Conservation (phyloP, 192 early-diverging fungal species). For the Borealophlyctis nickersoniae region DNA sequence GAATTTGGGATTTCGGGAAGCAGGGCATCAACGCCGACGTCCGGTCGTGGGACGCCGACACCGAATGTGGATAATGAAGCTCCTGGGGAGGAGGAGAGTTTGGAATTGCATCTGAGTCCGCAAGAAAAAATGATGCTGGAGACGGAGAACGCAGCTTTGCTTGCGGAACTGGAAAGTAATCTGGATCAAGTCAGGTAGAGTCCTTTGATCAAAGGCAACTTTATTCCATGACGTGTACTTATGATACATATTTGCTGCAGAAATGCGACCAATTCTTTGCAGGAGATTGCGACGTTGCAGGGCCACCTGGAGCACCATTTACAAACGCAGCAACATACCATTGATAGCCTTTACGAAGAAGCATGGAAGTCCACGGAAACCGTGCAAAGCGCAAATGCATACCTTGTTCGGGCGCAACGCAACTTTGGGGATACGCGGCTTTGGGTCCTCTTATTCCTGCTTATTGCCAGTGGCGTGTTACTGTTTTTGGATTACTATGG, state of each 20-base stretch:
- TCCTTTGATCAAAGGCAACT: not conserved
- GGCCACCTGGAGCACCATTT: constrained; percentile 34
- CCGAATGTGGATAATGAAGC: not conserved
- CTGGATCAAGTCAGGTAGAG: constrained; percentile 43
- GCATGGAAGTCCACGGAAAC: constrained; percentile 32
- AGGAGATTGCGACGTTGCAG: constrained; percentile 39
- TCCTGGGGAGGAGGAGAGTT: constrained; percentile 28
- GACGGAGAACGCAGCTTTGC: constrained; percentile 35
- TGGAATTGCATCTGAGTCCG: constrained; percentile 15
- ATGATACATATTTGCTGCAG: constrained; percentile 8
- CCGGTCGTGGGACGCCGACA: too few species aligned
- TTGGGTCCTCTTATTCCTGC: constrained; percentile 42
- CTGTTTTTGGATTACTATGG: constrained; percentile 44
- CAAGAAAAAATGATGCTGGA: constrained; percentile 35
- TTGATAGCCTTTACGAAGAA: constrained; percentile 41
- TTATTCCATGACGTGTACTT: not conserved
- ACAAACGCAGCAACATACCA: constrained; percentile 33
- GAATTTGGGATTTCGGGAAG: constrained; percentile 8
- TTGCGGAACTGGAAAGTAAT: constrained; percentile 34
- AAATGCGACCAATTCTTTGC: constrained; percentile 34
- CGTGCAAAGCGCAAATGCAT: constrained; percentile 30
- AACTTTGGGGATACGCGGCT: constrained; percentile 34
- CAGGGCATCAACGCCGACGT: too few species aligned
- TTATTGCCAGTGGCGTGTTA: constrained; percentile 33
- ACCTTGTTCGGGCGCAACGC: constrained; percentile 30